These are phyloP conservation scores for Botrytis tulipae DNA, from an alignment of 2,329 filamentous ascomycete genomes.

Conservation along the genomic window DNA sequence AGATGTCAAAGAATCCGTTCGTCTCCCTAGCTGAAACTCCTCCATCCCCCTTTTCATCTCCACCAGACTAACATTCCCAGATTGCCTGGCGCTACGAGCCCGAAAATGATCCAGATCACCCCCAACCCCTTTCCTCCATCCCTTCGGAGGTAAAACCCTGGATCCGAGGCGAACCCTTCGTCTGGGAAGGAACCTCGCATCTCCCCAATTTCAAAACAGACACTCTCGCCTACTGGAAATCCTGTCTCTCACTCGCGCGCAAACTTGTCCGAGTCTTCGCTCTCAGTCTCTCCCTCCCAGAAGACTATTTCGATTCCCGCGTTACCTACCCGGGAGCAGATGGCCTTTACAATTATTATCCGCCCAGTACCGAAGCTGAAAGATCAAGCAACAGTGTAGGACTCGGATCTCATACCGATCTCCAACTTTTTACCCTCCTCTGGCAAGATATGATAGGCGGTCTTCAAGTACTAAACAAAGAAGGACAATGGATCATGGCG, in stretches of 20 bases:
- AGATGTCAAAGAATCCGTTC: conserved; percentile 50
- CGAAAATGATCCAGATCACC: conserved; percentile 47
- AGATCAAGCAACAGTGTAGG: conserved; percentile 40
- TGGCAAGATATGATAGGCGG: conserved; percentile 48
- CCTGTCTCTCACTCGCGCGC: conserved; percentile 51
- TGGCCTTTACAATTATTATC: conserved; percentile 48
- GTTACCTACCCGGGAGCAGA: conserved; percentile 50
- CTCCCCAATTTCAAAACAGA: conserved; percentile 49
- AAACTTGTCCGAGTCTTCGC: conserved; percentile 53
- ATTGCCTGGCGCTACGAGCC: conserved; percentile 52
- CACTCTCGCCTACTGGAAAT: conserved; percentile 48
- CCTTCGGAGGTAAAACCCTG: conserved; percentile 45
- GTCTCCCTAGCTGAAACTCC: neutral
- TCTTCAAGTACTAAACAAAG: conserved; percentile 45
- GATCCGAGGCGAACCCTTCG: conserved; percentile 49
- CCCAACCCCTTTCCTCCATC: conserved; percentile 43
- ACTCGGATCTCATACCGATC: conserved; percentile 48
- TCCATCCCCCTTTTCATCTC: neutral
- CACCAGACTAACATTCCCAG: conserved; percentile 30
- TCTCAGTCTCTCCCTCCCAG: conserved; percentile 52
- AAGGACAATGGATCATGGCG: conserved; percentile 46
- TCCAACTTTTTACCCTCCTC: conserved; percentile 51
- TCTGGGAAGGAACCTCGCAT: conserved; percentile 52
- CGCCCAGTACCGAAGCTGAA: conserved; percentile 40
- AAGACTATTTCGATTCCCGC: conserved; percentile 55